Conservation (phyloP, 306 rosid species). For the Hippophae tibetana region DNA sequence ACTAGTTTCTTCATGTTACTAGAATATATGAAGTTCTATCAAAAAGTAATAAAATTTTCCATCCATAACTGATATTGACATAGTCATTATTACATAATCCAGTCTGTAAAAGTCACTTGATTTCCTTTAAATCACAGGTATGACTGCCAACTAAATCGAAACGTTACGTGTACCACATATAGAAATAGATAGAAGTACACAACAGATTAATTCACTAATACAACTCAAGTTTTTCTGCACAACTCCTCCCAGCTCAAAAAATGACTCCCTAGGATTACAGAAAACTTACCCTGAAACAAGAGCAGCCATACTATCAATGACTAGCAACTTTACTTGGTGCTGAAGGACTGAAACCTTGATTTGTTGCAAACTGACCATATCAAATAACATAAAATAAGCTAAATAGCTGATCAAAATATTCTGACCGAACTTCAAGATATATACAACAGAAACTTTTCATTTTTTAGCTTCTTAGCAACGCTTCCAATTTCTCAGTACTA, state of each 20-base stretch:
- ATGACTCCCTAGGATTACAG: neutral
- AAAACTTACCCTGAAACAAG: slow-evolving; percentile 59
- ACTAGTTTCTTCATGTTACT: too few relatives aligned
- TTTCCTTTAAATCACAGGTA: neutral
- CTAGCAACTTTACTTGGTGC: slow-evolving; percentile 70
- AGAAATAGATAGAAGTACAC: neutral
- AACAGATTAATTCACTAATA: neutral
- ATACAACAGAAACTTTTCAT: slow-evolving; percentile 4
- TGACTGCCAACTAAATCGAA: neutral
- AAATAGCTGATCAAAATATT: neutral
- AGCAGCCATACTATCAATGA: slow-evolving; percentile 92
- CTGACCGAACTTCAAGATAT: neutral
- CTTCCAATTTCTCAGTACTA: neutral
- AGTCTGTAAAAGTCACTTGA: neutral
- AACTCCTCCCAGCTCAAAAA: neutral
- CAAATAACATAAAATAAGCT: slow-evolving; percentile 14
- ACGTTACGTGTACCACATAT: neutral
- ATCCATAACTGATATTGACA: too few relatives aligned
- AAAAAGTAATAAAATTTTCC: too few relatives aligned
- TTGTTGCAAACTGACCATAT: slow-evolving; percentile 58
- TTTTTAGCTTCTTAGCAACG: neutral
- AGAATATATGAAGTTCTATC: too few relatives aligned
- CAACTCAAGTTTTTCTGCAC: too few relatives aligned
- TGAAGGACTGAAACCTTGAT: slow-evolving; percentile 65
- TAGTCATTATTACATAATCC: neutral